A percentile compares a stretch with the other conserved stretches of the same genome.
phyloP scores from a whole-genome alignment of 352 stramenopile species.

The Pythium rishiriense region DNA sequence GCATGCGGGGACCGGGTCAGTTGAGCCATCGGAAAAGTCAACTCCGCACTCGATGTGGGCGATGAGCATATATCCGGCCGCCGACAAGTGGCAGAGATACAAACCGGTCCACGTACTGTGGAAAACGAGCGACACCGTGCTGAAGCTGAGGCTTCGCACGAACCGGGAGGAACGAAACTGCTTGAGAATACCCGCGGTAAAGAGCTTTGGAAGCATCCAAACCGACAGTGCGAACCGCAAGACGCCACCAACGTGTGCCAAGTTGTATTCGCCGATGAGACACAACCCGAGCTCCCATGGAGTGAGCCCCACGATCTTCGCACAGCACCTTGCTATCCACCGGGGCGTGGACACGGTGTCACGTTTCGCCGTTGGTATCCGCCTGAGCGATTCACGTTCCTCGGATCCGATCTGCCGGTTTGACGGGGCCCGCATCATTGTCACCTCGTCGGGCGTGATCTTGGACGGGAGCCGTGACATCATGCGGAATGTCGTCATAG shows the following conservation, averaged over 20 bases:
- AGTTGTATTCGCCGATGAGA: slow-evolving; percentile 31
- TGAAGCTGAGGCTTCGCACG: slow-evolving; percentile 42
- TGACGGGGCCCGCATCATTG: neutral
- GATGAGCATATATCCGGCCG: slow-evolving; percentile 64
- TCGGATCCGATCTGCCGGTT: neutral
- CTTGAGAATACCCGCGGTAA: slow-evolving; percentile 24
- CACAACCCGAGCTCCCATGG: slow-evolving; percentile 12
- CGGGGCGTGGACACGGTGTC: too few species aligned
- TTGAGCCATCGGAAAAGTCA: slow-evolving; percentile 16
- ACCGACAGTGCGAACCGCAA: slow-evolving; percentile 25
- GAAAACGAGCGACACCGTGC: slow-evolving; percentile 33
- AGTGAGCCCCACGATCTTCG: neutral
- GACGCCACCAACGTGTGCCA: slow-evolving; percentile 41
- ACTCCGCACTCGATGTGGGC: slow-evolving; percentile 32
- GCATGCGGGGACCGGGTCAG: slow-evolving; percentile 31
- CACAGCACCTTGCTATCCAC: too few species aligned
- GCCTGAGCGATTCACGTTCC: too few species aligned
- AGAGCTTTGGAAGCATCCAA: slow-evolving; percentile 15
- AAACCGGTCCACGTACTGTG: slow-evolving; percentile 46
- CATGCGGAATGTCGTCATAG: slow-evolving; percentile 27
- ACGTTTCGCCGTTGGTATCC: too few species aligned
- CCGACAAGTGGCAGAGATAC: slow-evolving; percentile 61
- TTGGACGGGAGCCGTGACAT: slow-evolving; percentile 30
- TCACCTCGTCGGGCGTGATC: slow-evolving; percentile 15
- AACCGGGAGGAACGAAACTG: slow-evolving; percentile 18